Percentiles rank a stretch among this genome's conserved stretches.
phyloP scores from a whole-genome alignment of 2,329 filamentous ascomycete genomes.

The Trichoderma sp. region DNA sequence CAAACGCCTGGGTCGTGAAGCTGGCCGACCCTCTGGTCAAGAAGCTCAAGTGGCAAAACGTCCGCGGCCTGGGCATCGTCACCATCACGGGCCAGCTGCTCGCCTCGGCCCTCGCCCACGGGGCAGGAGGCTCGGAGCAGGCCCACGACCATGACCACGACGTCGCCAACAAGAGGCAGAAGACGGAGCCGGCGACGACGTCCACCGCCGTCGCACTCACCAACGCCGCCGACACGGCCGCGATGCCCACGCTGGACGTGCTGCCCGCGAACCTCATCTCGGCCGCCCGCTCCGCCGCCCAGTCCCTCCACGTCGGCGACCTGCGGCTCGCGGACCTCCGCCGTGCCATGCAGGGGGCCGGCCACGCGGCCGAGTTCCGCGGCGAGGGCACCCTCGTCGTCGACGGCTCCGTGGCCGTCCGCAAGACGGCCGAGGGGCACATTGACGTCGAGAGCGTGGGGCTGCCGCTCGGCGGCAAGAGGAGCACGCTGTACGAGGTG shows the following conservation, averaged over 20 bases:
- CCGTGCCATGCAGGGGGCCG: conserved; percentile 76
- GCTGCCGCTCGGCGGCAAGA: conserved; percentile 40
- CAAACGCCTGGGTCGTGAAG: conserved; percentile 95
- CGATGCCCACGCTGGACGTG: conserved; percentile 56
- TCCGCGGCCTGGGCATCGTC: conserved; percentile 85
- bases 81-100: conserved; percentile 78
- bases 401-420: conserved; percentile 83
- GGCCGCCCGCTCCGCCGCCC: conserved; percentile 73
- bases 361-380: conserved; percentile 87
- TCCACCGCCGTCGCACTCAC: conserved; percentile 36
- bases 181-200: conserved; percentile 43
- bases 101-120: conserved; percentile 41
- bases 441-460: conserved; percentile 85
- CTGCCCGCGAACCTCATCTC: conserved; percentile 64
- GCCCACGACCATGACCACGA: conserved; percentile 47
- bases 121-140: conserved; percentile 52
- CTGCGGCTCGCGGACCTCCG: conserved; percentile 85
- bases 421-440: conserved; percentile 82
- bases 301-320: conserved; percentile 93
- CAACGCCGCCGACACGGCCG: conserved; percentile 32
- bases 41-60: conserved; percentile 91
- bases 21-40: conserved; percentile 82
- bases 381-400: conserved; percentile 91
- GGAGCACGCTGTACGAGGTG: conserved; percentile 81
- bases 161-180: conserved; percentile 53